Evolutionary conservation across 805 yeast species (phyloP), one percentile per base, ranked within the genome.

Genomic region (Wickerhamiella sergipiensis): DNA sequence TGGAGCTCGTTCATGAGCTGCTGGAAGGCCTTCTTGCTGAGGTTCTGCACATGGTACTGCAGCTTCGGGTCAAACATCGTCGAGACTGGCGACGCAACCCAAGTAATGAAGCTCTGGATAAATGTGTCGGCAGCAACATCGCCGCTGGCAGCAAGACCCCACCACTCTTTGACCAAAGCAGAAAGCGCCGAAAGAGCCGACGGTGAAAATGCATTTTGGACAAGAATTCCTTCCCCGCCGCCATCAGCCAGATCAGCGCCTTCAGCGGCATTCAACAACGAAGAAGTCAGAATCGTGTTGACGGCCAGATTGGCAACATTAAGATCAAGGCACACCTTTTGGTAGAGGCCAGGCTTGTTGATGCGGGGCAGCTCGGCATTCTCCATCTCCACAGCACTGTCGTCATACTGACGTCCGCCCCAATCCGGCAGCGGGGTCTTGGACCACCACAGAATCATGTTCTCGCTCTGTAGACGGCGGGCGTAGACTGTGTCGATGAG

Each of bases 371-470:
- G 26, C 5, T 24, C 22, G 15, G 38, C 33, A 18, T 15, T 78
- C 82, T 52, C 79, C 83, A 55, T 71, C 65, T 66, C 58, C 21
- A 69, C 62, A 10, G 69, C 55, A 52, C 79, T 79, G 21, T 68
- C 70, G 59, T 84, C 92, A 58, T 74, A 77, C 63, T 87, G 89
- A 43, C 69, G 61, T 0, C 95, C 95, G 29, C 95, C 97, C 60
- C 78, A 81, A 61, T 87, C 96, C 0, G 96, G 90, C 45, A 75
- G 66, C 0, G 90, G 84, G 17, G 73, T 72, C 3, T 81, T 77
- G 0, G 95, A 85, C 97, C 98, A 92, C 97, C 98, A 92, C 29
- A 94, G 68, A 6, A 90, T 82, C 42, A 85, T 76, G 53, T 80
- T 78, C 46, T 78, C 76, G 46, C 78, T 73, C 18, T 71, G 71